Base-by-base conservation (phyloP, 305 asterid species). In the Fraxinus platypoda region DNA sequence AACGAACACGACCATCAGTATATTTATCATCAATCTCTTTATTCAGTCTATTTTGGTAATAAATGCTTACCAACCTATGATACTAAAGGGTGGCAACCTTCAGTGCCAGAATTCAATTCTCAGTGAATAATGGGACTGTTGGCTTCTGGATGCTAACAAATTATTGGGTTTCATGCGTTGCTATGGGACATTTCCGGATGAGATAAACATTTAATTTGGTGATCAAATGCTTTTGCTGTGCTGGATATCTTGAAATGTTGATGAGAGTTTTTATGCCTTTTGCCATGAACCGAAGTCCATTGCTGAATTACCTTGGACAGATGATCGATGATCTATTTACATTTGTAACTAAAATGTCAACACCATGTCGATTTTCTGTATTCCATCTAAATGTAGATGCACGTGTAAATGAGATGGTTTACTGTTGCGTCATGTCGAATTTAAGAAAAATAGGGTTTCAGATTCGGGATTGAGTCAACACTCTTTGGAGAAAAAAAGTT, bases 281-380 rank as follows among this genome's bases (percentile, higher is more conserved):
- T 4, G 64, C 8, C 25, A 94, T 85, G 94, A 94, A 90, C 88
- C 93, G 81, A 84, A 94, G 88, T 95, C 99, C 31, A 97, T 95
- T 81, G 99, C 98, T 52, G 98, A 95, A 85, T 78, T 95, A 68
- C 99, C 98, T 86, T 95, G 99, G 46, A 38, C 46, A 38, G 13
- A 95, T 94, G 46, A 94, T 95, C 21, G 98, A 94, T 78, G 99
- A 94, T 85, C 97, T 95, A 85, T 95, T 95, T 84, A 98, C 99
- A 12, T 95, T 95, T 37, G 98, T 95, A 57, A 94, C 94, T 52
- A 95, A 95, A 91, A 95, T 95, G 99, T 98, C 99, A 3, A 85
- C 80, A 74, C 90, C 93, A 30, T 98, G 94, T 83, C 93, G 99
- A 12, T 97, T 95, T 33, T 95, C 99, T 9, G 99, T 94, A 85